Percentiles rank a stretch among this genome's conserved stretches.
These are phyloP conservation scores for Fusarium continuum DNA, from an alignment of 2,329 filamentous ascomycete genomes.

Conservation along the genomic window DNA sequence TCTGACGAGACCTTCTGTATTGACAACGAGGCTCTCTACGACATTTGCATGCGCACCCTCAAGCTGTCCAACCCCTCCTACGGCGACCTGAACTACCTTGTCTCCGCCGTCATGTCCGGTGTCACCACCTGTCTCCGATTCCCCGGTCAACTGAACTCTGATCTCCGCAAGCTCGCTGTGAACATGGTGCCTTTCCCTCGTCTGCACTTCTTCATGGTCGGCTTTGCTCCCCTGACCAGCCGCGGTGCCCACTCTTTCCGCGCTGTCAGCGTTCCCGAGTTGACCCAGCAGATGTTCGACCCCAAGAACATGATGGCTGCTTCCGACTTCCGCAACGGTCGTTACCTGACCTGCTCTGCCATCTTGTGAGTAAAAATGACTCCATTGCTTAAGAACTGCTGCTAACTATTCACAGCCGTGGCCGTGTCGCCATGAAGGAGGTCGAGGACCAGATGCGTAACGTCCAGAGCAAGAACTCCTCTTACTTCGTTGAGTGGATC, in stretches of 20 bases:
- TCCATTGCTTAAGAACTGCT: neutral
- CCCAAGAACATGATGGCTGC: slow-evolving; percentile 99
- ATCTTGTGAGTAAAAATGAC: slow-evolving; percentile 76
- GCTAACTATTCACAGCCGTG: slow-evolving; percentile 69
- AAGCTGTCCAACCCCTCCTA: slow-evolving; percentile 99
- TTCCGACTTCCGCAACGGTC: slow-evolving; percentile 99
- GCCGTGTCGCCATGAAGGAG: slow-evolving; percentile 99
- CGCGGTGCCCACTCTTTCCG: slow-evolving; percentile 89
- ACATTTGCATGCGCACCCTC: slow-evolving; percentile 99
- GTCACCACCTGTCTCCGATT: slow-evolving; percentile 99
- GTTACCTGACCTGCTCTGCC: slow-evolving; percentile 98
- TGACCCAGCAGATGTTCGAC: slow-evolving; percentile 99
- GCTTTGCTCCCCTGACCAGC: slow-evolving; percentile 97
- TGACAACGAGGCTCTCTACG: slow-evolving; percentile 99
- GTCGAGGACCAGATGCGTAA: slow-evolving; percentile 99
- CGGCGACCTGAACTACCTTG: slow-evolving; percentile 98
- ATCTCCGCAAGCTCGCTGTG: slow-evolving; percentile 98
- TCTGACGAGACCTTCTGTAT: slow-evolving; percentile 99
- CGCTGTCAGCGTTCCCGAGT: slow-evolving; percentile 94
- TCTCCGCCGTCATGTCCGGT: slow-evolving; percentile 99
- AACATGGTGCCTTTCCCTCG: slow-evolving; percentile 99
- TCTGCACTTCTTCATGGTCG: slow-evolving; percentile 99
- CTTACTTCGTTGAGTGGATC: slow-evolving; percentile 99
- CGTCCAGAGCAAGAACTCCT: slow-evolving; percentile 99
- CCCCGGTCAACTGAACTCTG: slow-evolving; percentile 99